Base-by-base conservation (phyloP, 2,329 filamentous ascomycete genomes). In the Ophiostoma australiae region DNA sequence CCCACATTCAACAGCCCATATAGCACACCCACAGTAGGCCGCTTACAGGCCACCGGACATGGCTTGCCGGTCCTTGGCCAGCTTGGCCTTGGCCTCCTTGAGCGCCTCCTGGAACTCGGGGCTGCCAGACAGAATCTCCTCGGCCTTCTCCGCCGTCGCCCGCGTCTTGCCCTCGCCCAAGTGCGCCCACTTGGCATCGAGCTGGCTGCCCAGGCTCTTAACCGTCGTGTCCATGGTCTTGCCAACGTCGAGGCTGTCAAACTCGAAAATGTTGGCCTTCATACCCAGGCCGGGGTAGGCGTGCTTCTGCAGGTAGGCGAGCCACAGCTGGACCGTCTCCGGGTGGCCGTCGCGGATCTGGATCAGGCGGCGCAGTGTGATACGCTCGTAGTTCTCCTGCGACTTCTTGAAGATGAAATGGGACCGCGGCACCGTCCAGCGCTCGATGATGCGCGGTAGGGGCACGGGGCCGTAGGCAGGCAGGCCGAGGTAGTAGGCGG, bases 241-340 rank as follows among this genome's bases (percentile, higher is more conserved):
- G 37, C 81, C 83, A 61, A 85, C 82, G 73, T 80, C 86, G 72
- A 94, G 78, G 71, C 86, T 86, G 77, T 91, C 89, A 80, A 92
- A 94, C 78, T 97, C 92, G 89, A 91, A 99, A 68, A 98, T 87
- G 79, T 99, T 97, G 70, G 95, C 95, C 85, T 99, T 99, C 93
- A 99, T 96, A 76, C 95, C 95, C 58, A 98, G 90, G n/a, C 95
- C 95, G 75, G 96, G 92, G 79, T 95, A 97, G 61, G 93, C 92
- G 78, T 97, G 91, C 81, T 97, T 97, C 77, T 91, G 88, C 78
- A 99, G 80, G 78, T 97, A 98, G 0, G 93, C 93, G 72, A 99
- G 83, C 95, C 95, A 99, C 37, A 94, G 80, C 80, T 96, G 91
- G 48, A 99, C 93, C 0, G 89, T 90, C 79, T 97, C 92, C 0